phyloP scores from a whole-genome alignment of 2,329 filamentous ascomycete genomes.

The Exophiala aquamarina region DNA sequence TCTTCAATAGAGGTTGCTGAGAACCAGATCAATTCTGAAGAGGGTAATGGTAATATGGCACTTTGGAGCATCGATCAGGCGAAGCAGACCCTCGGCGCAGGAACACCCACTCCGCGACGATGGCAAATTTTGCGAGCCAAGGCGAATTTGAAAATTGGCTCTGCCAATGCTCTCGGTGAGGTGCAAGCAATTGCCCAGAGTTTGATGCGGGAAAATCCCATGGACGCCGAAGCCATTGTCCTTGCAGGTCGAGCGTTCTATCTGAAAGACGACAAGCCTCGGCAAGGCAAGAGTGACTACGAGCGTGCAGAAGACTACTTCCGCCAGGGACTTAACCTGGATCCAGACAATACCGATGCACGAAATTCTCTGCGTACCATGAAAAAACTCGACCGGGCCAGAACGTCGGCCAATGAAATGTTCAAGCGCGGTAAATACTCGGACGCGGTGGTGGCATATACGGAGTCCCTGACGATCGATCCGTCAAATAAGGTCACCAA shows the following conservation, averaged over 20 bases:
- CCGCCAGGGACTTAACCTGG: constrained; percentile 81
- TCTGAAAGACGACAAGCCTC: constrained; percentile 77
- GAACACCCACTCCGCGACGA: constrained; percentile 80
- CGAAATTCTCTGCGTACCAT: constrained; percentile 86
- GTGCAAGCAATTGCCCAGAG: constrained; percentile 91
- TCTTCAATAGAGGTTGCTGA: constrained; percentile 78
- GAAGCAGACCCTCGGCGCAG: constrained; percentile 71
- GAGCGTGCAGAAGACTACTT: constrained; percentile 93
- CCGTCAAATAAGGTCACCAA: constrained; percentile 88
- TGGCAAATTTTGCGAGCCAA: constrained; percentile 93
- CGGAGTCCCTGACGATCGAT: constrained; percentile 79
- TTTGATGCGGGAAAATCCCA: constrained; percentile 78
- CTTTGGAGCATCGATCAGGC: constrained; percentile 89
- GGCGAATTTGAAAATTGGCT: constrained; percentile 89
- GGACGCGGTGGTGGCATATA: constrained; percentile 81
- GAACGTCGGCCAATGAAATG: constrained; percentile 85
- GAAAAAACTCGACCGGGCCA: constrained; percentile 88
- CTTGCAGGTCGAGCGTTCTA: constrained; percentile 86
- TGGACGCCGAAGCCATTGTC: constrained; percentile 91
- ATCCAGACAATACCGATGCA: constrained; percentile 86
- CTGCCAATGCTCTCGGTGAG: constrained; percentile 82
- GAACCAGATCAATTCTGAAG: constrained; percentile 71
- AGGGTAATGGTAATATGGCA: constrained; percentile 79
- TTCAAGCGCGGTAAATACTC: constrained; percentile 85
- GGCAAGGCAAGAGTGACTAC: constrained; percentile 27